phyloP scores from a whole-genome alignment of 257 asterid genomes.

The Henckelia pumila region DNA sequence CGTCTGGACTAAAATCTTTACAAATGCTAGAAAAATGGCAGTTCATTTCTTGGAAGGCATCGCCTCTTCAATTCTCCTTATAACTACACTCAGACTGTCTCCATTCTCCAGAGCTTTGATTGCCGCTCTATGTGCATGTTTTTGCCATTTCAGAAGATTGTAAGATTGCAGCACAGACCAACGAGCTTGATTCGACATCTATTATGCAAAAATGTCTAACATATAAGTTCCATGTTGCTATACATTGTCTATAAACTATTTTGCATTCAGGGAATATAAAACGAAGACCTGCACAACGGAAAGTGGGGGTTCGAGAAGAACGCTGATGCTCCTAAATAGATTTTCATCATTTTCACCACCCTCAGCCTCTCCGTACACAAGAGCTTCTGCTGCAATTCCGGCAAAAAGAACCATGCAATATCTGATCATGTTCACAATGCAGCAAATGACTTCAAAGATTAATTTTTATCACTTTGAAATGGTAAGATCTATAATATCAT shows the following conservation, averaged over 20 bases:
- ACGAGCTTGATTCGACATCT: slow-evolving; percentile 99
- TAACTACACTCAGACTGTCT: slow-evolving; percentile 61
- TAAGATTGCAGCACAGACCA: slow-evolving; percentile 90
- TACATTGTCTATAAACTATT: not conserved
- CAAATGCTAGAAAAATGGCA: not conserved
- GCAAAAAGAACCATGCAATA: slow-evolving; percentile 98
- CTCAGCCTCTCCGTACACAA: slow-evolving; percentile 88
- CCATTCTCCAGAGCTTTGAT: slow-evolving; percentile 72
- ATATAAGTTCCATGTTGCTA: not conserved
- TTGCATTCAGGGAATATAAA: slow-evolving; percentile 4
- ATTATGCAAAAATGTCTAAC: not conserved
- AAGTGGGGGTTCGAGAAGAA: slow-evolving; percentile 87
- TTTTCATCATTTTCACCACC: slow-evolving; percentile 98
- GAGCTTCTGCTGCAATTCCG: slow-evolving; percentile 98
- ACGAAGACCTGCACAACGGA: slow-evolving; percentile 66
- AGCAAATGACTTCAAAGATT: slow-evolving; percentile 6
- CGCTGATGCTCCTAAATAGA: slow-evolving; percentile 69
- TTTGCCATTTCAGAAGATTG: slow-evolving; percentile 86
- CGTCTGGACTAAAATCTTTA: not conserved
- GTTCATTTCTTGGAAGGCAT: slow-evolving; percentile 37
- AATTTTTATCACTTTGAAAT: slow-evolving; percentile 11
- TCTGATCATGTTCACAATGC: slow-evolving; percentile 43
- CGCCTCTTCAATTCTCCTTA: slow-evolving; percentile 71
- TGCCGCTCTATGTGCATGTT: slow-evolving; percentile 79
- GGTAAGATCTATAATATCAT: not conserved